Percentiles rank a stretch among this genome's conserved stretches.
Conservation (phyloP, 768 basidiomycete genomes). For the Amanita phalloides region DNA sequence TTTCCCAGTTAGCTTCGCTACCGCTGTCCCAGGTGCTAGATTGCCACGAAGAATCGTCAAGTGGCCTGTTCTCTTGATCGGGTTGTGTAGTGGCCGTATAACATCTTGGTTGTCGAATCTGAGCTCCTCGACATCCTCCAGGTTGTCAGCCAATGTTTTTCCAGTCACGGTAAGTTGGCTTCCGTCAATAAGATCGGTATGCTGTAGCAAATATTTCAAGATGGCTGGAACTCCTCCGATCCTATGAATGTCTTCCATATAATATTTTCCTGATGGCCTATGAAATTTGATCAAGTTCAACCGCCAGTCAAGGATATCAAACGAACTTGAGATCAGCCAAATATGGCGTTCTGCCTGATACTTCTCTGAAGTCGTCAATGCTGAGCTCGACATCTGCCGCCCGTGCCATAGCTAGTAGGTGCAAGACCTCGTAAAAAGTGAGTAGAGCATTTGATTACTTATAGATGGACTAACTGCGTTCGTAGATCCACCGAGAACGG, state of each 20-base stretch:
- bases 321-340: constrained; percentile 61
- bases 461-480: constrained; percentile 52
- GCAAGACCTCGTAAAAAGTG: constrained; percentile 46
- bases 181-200: constrained; percentile 73
- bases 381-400: constrained; percentile 61
- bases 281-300: background rate
- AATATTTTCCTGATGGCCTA: constrained; percentile 77
- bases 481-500: constrained; percentile 78
- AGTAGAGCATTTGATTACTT: background rate
- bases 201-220: constrained; percentile 71
- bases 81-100: constrained; percentile 57
- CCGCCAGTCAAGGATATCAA: background rate
- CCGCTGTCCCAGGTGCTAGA: constrained; percentile 76
- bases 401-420: constrained; percentile 77
- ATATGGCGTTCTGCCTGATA: constrained; percentile 73
- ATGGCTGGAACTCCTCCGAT: constrained; percentile 81
- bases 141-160: constrained; percentile 81
- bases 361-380: constrained; percentile 80
- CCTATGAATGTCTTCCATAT: constrained; percentile 85
- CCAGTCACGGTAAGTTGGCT: constrained; percentile 85
- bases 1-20: constrained; percentile 91
- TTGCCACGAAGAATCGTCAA: constrained; percentile 84
- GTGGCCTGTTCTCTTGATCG: constrained; percentile 84
- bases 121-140: constrained; percentile 64
- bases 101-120: constrained; percentile 71